Percentiles rank a stretch among this genome's conserved stretches.
Evolutionary conservation across 495 filamentous ascomycete genomes (phyloP).

Genomic region (Baudoinia panamericana): DNA sequence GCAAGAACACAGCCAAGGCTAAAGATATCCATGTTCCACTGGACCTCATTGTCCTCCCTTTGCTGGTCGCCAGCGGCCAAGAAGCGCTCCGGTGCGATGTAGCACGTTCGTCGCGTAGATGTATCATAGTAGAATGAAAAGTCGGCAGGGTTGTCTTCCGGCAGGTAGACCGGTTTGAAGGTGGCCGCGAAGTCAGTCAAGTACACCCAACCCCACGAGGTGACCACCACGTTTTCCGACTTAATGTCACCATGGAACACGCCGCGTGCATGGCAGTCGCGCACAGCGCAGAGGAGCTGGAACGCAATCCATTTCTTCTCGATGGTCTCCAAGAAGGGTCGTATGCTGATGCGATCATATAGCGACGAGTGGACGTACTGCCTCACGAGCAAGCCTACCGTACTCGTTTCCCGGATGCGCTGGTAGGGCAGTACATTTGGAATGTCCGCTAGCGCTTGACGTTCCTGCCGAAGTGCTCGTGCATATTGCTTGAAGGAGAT

Average conservation of each 20-base stretch:
- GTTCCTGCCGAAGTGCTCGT: conserved; percentile 64
- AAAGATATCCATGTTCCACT: conserved; percentile 99
- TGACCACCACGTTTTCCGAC: conserved; percentile 89
- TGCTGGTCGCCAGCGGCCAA: conserved; percentile 50
- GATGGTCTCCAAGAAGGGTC: conserved; percentile 93
- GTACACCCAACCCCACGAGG: conserved; percentile 99
- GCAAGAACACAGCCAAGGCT: conserved; percentile 95
- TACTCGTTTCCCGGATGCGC: conserved; percentile 76
- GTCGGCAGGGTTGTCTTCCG: conserved; percentile 92
- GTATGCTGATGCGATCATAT: conserved; percentile 89
- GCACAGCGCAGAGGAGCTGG: conserved; percentile 81
- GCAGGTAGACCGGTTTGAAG: conserved; percentile 89
- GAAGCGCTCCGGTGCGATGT: conserved; percentile 90
- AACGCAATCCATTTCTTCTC: conserved; percentile 99
- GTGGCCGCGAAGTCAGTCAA: conserved; percentile 89
- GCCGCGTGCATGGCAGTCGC: conserved; percentile 83
- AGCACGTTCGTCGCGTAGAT: conserved; percentile 85
- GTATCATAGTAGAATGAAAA: conserved; percentile 97
- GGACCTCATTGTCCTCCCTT: conserved; percentile 48
- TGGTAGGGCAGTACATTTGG: conserved; percentile 89
- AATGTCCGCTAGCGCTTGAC: conserved; percentile 62
- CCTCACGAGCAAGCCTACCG: conserved; percentile 84
- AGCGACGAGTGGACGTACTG: conserved; percentile 93
- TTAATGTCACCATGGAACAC: conserved; percentile 98
- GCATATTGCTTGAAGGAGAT: conserved; percentile 69